Percentiles rank a stretch among this genome's conserved stretches.
Evolutionary conservation across 108 stramenopile genomes (phyloP).

Genomic region (Nitzschia palea): DNA sequence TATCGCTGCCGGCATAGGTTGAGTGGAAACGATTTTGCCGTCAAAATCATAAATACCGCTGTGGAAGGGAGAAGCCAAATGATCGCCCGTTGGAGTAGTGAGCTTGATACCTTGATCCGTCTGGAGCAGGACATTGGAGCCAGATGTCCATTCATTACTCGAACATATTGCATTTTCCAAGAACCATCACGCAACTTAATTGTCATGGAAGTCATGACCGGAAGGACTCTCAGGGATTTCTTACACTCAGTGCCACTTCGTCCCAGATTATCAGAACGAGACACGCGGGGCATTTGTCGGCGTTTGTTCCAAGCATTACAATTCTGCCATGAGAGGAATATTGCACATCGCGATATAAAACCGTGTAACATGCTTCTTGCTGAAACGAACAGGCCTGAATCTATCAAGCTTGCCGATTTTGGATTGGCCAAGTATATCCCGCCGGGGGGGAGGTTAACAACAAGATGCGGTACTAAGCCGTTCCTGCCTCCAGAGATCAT

Average conservation of each 20-base stretch:
- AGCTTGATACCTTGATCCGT: slow-evolving; percentile 19
- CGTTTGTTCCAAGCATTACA: slow-evolving; percentile 49
- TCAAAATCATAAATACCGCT: slow-evolving; percentile 17
- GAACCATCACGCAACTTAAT: slow-evolving; percentile 45
- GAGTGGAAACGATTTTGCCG: slow-evolving; percentile 13
- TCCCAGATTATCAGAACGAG: no score
- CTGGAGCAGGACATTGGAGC: slow-evolving; percentile 11
- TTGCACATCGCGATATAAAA: slow-evolving; percentile 82
- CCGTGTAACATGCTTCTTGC: slow-evolving; percentile 77
- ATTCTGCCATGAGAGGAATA: slow-evolving; percentile 57
- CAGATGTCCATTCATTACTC: slow-evolving; percentile 57
- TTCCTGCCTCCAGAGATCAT: slow-evolving; percentile 79
- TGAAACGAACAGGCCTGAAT: slow-evolving; percentile 45
- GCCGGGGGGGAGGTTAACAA: slow-evolving; percentile 40
- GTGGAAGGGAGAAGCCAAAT: slow-evolving; percentile 11
- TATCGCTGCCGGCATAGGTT: slow-evolving; percentile 21
- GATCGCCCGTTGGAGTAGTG: slow-evolving; percentile 13
- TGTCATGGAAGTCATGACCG: slow-evolving; percentile 69
- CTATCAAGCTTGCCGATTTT: slow-evolving; percentile 86
- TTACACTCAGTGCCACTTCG: slow-evolving; percentile 51
- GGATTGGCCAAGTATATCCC: slow-evolving; percentile 61
- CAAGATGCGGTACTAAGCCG: slow-evolving; percentile 71
- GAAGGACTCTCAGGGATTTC: slow-evolving; percentile 82
- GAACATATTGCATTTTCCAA: slow-evolving; percentile 60
- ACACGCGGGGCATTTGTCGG: slow-evolving; percentile 54